Percentiles rank a stretch among this genome's conserved stretches.
Evolutionary conservation across 352 stramenopile genomes (phyloP).

Genomic region (Phytophthora melonis): DNA sequence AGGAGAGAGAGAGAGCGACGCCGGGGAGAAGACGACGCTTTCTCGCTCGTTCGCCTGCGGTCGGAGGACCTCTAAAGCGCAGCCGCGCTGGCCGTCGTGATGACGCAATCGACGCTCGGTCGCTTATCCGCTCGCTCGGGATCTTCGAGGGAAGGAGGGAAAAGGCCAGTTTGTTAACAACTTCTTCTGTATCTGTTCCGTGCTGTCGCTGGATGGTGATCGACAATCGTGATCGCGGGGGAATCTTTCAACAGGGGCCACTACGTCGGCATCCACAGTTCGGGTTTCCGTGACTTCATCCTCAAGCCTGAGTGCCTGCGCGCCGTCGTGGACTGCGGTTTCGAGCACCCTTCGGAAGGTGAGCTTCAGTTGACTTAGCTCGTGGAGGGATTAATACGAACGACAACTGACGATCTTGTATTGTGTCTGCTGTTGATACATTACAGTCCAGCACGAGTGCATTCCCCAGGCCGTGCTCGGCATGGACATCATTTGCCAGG

Average conservation of each 20-base stretch:
- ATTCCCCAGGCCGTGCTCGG: slow-evolving; percentile 99
- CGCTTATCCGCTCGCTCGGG: slow-evolving; percentile 31
- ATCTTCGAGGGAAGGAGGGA: slow-evolving; percentile 17
- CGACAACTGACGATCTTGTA: slow-evolving; percentile 25
- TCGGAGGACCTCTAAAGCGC: slow-evolving; percentile 29
- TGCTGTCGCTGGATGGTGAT: slow-evolving; percentile 29
- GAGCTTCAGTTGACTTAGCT: slow-evolving; percentile 18
- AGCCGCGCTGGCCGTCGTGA: slow-evolving; percentile 25
- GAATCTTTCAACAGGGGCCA: slow-evolving; percentile 91
- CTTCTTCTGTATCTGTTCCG: slow-evolving; percentile 88
- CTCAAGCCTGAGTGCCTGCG: slow-evolving; percentile 99
- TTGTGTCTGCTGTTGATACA: slow-evolving; percentile 11
- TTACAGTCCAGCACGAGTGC: slow-evolving; percentile 97
- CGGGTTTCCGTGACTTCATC: slow-evolving; percentile 99
- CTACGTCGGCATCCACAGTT: slow-evolving; percentile 99
- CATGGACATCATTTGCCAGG: slow-evolving; percentile 99
- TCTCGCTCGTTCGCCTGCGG: slow-evolving; percentile 26
- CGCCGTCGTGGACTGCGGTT: slow-evolving; percentile 99
- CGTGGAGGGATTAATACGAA: not conserved
- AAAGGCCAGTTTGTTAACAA: slow-evolving; percentile 76
- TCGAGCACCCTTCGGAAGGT: slow-evolving; percentile 99
- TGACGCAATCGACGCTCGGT: slow-evolving; percentile 34
- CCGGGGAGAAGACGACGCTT: slow-evolving; percentile 31
- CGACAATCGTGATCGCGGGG: slow-evolving; percentile 35
- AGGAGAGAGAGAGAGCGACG: slow-evolving; percentile 29